Percentiles rank a stretch among this genome's conserved stretches.
phyloP scores from a whole-genome alignment of 2,329 filamentous ascomycete species.

The Allantophomopsis lycopodina region DNA sequence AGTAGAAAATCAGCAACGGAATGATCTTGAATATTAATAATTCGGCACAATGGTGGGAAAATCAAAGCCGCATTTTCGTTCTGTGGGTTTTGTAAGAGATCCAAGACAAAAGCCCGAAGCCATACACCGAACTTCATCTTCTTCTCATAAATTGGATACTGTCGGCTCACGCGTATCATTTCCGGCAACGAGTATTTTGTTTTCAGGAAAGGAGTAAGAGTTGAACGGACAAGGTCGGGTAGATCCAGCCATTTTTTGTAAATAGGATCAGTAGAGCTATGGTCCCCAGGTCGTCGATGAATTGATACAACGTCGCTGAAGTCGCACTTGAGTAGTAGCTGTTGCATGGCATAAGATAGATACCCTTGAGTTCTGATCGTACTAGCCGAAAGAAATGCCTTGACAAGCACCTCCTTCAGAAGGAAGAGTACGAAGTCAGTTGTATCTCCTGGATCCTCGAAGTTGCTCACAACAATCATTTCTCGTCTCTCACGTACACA shows the following conservation, averaged over 20 bases:
- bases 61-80: slow-evolving; percentile 62
- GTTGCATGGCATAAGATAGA: slow-evolving; percentile 88
- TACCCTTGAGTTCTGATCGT: slow-evolving; percentile 84
- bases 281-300: slow-evolving; percentile 20
- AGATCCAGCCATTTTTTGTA: slow-evolving; percentile 67
- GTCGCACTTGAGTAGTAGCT: slow-evolving; percentile 66
- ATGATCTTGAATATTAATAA: slow-evolving; percentile 75
- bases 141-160: slow-evolving; percentile 62
- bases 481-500: slow-evolving; percentile 62
- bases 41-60: slow-evolving; percentile 68
- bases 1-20: slow-evolving; percentile 79
- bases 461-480: slow-evolving; percentile 82
- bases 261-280: slow-evolving; percentile 38
- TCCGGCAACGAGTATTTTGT: slow-evolving; percentile 68
- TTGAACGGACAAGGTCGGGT: slow-evolving; percentile 64
- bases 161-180: slow-evolving; percentile 36
- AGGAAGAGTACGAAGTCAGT: slow-evolving; percentile 78
- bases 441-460: slow-evolving; percentile 62
- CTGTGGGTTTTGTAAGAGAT: slow-evolving; percentile 68
- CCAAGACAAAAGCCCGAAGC: slow-evolving; percentile 68
- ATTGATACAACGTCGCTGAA: slow-evolving; percentile 41
- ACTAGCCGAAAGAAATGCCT: slow-evolving; percentile 79
- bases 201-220: slow-evolving; percentile 74
- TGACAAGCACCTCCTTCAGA: slow-evolving; percentile 76
- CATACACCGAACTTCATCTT: slow-evolving; percentile 63